Base-by-base conservation (phyloP, 345 rosid genomes). In the Erodium maritimum region DNA sequence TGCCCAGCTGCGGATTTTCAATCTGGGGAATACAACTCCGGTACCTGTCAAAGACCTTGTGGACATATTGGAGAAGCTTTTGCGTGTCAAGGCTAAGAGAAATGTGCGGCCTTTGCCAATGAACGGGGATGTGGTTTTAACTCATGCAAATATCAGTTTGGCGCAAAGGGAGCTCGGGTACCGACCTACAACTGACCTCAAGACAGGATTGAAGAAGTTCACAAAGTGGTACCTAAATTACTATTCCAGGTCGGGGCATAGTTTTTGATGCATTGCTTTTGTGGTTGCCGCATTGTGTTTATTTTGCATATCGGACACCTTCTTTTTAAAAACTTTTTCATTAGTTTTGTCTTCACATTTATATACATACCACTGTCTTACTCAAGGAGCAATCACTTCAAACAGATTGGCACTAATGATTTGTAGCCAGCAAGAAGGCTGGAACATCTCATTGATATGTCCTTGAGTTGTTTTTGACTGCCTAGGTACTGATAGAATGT, bases 1-100 rank as follows among this genome's bases (percentile, higher is more conserved):
- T 6, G 78, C 78, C 0, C 74, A 63, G 21, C 61, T 63, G 37
- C 66, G 78, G 66, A 74, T 74, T 33, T 66, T 66, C 54, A 74
- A 74, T 55, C 42, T 65, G 22, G 68, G 68, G 23, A 65, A 65
- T 23, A 65, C 62, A 10, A 50, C 68, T 3, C 68, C 68, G 1
- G 62, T 65, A 29, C 62, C 68, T 0, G 68, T 65, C 21, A 58
- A 51, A 0, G 51, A 65, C 57, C 68, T 65, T 3, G 68, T 65
- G 17, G 34, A 37, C 17, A 65, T 65, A 37, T 25, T 65, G 57
- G 68, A 57, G 50, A 57, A 65, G 62, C 57, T 65, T 54, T 52
- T 65, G 51, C 58, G 57, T 50, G 61, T 58, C 34, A 58, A 51
- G 68, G 68, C 68, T 19, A 65, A 58, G 68, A 65, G 58, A 56